These are phyloP conservation scores for Hygrophorus russula DNA, from an alignment of 768 basidiomycete species.

Conservation along the genomic window DNA sequence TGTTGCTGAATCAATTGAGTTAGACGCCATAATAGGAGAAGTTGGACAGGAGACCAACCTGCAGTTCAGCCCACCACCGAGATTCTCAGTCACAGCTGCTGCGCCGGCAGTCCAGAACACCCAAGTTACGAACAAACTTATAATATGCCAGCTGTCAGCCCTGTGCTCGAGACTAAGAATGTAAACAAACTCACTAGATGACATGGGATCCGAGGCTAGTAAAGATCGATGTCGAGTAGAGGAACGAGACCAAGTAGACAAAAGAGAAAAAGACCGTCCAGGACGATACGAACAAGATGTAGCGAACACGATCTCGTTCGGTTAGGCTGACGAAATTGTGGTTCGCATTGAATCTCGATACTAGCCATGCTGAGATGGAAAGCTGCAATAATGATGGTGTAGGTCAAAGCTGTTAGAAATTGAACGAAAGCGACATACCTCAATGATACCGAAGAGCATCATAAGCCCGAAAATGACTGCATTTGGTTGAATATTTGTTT, in stretches of 20 bases:
- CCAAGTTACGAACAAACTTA: conserved; percentile 63
- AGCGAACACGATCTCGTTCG: conserved; percentile 54
- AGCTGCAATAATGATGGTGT: conserved; percentile 27
- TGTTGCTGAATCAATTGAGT: conserved; percentile 17
- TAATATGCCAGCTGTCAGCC: neutral
- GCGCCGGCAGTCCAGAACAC: conserved; percentile 70
- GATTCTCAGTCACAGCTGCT: conserved; percentile 51
- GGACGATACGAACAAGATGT: conserved; percentile 56
- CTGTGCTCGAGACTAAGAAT: neutral
- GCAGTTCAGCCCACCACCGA: conserved; percentile 68
- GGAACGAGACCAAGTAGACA: conserved; percentile 44
- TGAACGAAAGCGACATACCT: conserved; percentile 27
- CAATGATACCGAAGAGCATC: conserved; percentile 53
- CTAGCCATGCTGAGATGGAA: conserved; percentile 63
- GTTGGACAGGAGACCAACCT: conserved; percentile 24
- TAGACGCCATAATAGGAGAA: neutral
- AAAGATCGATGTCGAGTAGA: conserved; percentile 34
- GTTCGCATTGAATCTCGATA: conserved; percentile 44
- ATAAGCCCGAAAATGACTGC: conserved; percentile 42
- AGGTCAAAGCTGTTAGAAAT: neutral
- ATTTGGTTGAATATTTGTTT: conserved; percentile 5
- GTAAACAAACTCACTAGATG: conserved; percentile 38
- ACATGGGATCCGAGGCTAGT: conserved; percentile 56
- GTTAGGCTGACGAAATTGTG: conserved; percentile 36
- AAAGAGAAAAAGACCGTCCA: conserved; percentile 56